These are phyloP conservation scores for Phyllosticta ampelicida DNA, from an alignment of 2,329 filamentous ascomycete species.

Conservation along the genomic window DNA sequence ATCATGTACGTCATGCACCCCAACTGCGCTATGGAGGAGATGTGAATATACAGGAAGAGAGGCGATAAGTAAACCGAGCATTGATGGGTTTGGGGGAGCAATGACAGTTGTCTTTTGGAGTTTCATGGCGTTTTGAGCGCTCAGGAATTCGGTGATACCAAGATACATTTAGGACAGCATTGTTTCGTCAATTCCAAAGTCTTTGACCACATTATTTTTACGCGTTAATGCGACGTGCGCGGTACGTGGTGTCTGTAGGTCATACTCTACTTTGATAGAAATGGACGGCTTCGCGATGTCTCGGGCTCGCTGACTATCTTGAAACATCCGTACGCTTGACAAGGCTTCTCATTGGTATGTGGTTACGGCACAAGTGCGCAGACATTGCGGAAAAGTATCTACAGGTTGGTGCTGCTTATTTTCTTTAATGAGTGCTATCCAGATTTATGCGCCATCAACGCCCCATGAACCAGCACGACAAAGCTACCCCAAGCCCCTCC, in stretches of 20 bases:
- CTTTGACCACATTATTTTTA: background rate
- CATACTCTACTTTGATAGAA: no score
- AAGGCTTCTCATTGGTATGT: no score
- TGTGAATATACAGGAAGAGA: background rate
- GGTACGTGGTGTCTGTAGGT: no score
- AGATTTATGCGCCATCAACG: background rate
- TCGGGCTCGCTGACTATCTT: no score
- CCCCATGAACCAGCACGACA: background rate
- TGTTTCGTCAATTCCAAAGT: background rate
- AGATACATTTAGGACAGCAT: background rate
- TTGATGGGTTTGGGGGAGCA: background rate
- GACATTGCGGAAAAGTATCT: no score
- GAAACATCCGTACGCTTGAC: no score
- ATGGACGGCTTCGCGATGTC: no score
- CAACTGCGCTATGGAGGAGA: slow-evolving; percentile 74
- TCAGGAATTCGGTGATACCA: background rate
- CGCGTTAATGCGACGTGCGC: no score
- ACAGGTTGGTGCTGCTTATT: no score
- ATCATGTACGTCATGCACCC: slow-evolving; percentile 85
- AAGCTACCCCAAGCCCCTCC: background rate
- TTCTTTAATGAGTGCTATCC: no score
- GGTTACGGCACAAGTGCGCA: no score
- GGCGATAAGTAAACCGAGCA: background rate
- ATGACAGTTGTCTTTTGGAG: background rate
- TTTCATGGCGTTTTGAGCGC: slow-evolving; percentile 1